phyloP scores from a whole-genome alignment of 2,329 filamentous ascomycete species.

The Amauroascus niger region DNA sequence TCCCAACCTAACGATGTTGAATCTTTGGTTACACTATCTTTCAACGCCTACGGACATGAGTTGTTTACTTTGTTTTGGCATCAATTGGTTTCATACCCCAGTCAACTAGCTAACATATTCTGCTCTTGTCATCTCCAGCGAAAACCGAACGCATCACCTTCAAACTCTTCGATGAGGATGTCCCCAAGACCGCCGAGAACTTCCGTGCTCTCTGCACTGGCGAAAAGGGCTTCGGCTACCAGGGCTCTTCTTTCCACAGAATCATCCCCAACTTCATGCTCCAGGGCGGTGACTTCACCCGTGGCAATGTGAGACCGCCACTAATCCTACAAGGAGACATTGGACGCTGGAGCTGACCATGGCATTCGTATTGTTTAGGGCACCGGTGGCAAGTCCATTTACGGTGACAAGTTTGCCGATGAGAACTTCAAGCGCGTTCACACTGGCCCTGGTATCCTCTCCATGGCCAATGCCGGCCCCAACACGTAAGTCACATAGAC shows the following conservation, averaged over 20 bases:
- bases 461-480: constrained; percentile 90
- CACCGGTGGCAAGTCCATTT: constrained; percentile 87
- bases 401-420: constrained; percentile 86
- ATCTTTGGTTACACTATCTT: not conserved
- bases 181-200: constrained; percentile 81
- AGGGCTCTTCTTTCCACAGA: constrained; percentile 78
- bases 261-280: constrained; percentile 93
- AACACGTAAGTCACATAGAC: constrained; percentile 62
- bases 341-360: not conserved
- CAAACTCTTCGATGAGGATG: constrained; percentile 72
- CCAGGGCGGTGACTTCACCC: constrained; percentile 92
- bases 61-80: constrained; percentile 19
- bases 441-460: constrained; percentile 65
- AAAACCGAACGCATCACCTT: constrained; percentile 77
- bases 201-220: constrained; percentile 75
- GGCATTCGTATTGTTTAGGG: constrained; percentile 45
- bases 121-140: constrained; percentile 37
- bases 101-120: constrained; percentile 2
- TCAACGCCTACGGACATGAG: not conserved
- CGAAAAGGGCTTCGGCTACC: constrained; percentile 74
- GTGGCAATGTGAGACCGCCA: constrained; percentile 63
- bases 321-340: not conserved
- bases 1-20: not conserved
- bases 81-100: constrained; percentile 2
- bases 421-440: constrained; percentile 82